These are phyloP conservation scores for Carex parvula DNA, from an alignment of 176 grass and related monocot species.

Conservation along the genomic window DNA sequence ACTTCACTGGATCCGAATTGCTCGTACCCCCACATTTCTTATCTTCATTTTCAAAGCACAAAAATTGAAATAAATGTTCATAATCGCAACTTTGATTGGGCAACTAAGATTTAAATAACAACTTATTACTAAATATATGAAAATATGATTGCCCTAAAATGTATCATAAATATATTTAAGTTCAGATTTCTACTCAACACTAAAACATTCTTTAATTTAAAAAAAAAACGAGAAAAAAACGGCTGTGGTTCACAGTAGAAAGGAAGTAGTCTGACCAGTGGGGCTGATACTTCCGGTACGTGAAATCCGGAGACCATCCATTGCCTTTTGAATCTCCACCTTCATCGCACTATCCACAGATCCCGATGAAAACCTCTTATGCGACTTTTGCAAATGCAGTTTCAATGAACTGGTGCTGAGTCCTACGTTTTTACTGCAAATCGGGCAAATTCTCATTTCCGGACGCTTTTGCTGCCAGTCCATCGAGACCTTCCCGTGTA, in stretches of 20 bases:
- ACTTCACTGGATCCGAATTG: no score
- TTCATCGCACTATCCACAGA: conserved; percentile 87
- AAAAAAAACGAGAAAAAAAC: background rate
- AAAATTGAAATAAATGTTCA: no score
- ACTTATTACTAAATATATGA: background rate
- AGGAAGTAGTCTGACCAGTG: conserved; percentile 46
- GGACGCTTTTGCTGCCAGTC: conserved; percentile 88
- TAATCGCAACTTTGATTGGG: no score
- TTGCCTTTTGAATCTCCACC: conserved; percentile 68
- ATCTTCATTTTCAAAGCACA: no score
- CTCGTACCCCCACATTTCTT: no score
- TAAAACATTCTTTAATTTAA: background rate
- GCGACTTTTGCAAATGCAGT: conserved; percentile 84
- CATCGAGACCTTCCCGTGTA: conserved; percentile 84
- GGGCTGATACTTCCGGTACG: conserved; percentile 69
- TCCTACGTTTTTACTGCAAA: conserved; percentile 76
- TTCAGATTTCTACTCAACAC: background rate
- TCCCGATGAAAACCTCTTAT: conserved; percentile 60
- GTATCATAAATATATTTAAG: background rate
- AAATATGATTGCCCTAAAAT: background rate
- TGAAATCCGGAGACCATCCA: conserved; percentile 47
- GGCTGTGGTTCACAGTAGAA: conserved; percentile 18
- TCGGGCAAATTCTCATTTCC: conserved; percentile 86
- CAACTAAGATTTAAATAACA: background rate
- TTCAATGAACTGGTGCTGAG: conserved; percentile 96